phyloP scores from a whole-genome alignment of 2,329 filamentous ascomycete species.

The Fusarium miscanthi region DNA sequence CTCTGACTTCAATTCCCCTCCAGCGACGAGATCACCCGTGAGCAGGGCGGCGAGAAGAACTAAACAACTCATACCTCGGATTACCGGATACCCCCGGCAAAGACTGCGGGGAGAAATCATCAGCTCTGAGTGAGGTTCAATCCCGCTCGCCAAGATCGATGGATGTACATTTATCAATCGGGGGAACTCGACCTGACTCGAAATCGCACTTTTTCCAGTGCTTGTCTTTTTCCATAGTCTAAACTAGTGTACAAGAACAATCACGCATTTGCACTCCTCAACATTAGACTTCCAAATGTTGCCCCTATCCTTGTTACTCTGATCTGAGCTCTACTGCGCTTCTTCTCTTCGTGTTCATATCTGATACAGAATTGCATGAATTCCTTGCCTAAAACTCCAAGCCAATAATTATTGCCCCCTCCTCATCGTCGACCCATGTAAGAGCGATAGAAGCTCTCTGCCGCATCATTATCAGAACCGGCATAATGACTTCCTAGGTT shows the following conservation, averaged over 20 bases:
- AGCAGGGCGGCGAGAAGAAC: conserved; percentile 75
- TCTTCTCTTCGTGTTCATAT: conserved; percentile 20
- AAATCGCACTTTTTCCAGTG: conserved; percentile 35
- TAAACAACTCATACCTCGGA: conserved; percentile 50
- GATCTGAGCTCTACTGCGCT: conserved; percentile 5
- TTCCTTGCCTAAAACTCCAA: conserved; percentile 44
- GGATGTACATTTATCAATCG: conserved; percentile 16
- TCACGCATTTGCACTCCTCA: conserved; percentile 40
- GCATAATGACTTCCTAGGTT: conserved; percentile 67
- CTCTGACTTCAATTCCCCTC: conserved; percentile 18
- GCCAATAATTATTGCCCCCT: conserved; percentile 30
- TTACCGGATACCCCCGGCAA: conserved; percentile 35
- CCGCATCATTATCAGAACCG: conserved; percentile 74
- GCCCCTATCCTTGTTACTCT: conserved; percentile 11
- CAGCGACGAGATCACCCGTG: conserved; percentile 82
- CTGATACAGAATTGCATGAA: conserved; percentile 27
- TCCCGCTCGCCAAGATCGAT: conserved; percentile 25
- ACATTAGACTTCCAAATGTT: conserved; percentile 19
- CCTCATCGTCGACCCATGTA: conserved; percentile 79
- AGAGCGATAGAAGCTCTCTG: conserved; percentile 91
- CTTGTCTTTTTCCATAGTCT: conserved; percentile 44
- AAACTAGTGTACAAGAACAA: conserved; percentile 56
- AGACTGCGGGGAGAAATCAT: conserved; percentile 30
- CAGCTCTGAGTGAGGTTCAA: conserved; percentile 28
- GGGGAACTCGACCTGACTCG: conserved; percentile 11